Conservation (phyloP, 768 basidiomycete species). For the Xerocomus potaroensis region DNA sequence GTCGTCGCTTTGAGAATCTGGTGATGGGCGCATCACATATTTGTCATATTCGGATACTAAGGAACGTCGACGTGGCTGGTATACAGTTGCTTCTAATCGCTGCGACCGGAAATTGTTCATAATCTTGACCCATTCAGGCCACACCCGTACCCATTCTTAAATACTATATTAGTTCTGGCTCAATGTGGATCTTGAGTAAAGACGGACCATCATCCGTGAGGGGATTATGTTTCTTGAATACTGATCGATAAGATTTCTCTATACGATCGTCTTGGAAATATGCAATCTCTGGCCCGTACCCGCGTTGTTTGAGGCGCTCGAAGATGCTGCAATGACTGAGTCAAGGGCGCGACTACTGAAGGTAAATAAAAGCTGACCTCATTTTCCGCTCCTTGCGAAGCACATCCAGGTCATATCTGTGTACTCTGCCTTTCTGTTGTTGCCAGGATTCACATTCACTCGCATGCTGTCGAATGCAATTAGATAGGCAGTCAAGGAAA, state of each 20-base stretch:
- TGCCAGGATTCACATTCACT: conserved; percentile 8
- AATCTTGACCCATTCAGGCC: not conserved
- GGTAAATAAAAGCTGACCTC: too few species aligned
- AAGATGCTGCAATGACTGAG: conserved; percentile 12
- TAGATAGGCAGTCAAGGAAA: not conserved
- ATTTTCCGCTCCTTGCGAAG: conserved; percentile 7
- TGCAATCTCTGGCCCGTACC: conserved; percentile 9
- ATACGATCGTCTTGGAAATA: conserved; percentile 1
- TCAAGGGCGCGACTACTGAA: not conserved
- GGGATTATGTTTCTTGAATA: conserved; percentile 8
- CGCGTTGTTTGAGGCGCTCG: conserved; percentile 9
- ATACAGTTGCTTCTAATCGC: conserved; percentile 5
- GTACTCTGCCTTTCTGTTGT: conserved; percentile 4
- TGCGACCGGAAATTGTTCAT: not conserved
- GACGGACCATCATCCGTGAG: conserved; percentile 12
- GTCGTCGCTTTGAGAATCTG: not conserved
- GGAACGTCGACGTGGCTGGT: conserved; percentile 4
- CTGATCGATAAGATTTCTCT: not conserved
- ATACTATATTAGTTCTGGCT: not conserved
- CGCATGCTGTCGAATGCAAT: conserved; percentile 9
- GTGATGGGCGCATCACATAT: conserved; percentile 7
- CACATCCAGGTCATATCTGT: conserved; percentile 8
- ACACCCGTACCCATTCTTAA: conserved; percentile 7
- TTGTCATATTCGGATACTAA: conserved; percentile 6
- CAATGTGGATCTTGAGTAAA: not conserved